phyloP scores from a whole-genome alignment of 1,284 basidiomycete genomes.

The Cryptococcus sp. region DNA sequence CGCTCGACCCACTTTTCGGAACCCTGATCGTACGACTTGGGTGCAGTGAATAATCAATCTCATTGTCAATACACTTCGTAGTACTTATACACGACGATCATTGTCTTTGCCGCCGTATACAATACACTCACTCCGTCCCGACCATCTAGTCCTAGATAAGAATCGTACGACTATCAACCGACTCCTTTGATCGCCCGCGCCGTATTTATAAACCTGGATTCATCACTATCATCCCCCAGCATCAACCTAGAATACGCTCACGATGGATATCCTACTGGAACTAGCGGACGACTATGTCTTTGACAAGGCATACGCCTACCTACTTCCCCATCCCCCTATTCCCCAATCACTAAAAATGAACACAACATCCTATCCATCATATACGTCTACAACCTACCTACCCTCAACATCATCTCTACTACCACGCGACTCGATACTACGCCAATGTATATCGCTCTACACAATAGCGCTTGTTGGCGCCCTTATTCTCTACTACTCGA shows the following conservation, averaged over 20 bases:
- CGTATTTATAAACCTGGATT: too few relatives aligned
- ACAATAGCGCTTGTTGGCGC: conserved; percentile 76
- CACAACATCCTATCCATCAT: conserved; percentile 31
- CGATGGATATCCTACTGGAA: conserved; percentile 77
- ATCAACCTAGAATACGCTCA: conserved; percentile 9
- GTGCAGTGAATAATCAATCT: too few relatives aligned
- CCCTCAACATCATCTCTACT: conserved; percentile 15
- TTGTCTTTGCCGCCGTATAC: too few relatives aligned
- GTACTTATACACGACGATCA: too few relatives aligned
- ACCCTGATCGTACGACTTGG: too few relatives aligned
- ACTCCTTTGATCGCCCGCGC: too few relatives aligned
- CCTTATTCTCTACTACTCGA: conserved; percentile 75
- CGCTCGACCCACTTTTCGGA: too few relatives aligned
- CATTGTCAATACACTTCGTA: too few relatives aligned
- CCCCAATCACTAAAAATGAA: conserved; percentile 44
- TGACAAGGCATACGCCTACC: conserved; percentile 70
- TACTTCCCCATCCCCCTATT: conserved; percentile 62
- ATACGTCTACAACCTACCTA: conserved; percentile 19
- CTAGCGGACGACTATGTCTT: conserved; percentile 69
- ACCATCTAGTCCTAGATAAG: too few relatives aligned
- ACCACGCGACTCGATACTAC: conserved; percentile 67
- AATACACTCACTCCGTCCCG: too few relatives aligned
- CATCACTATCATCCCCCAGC: too few relatives aligned
- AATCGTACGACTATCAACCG: too few relatives aligned
- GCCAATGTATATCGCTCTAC: conserved; percentile 73